Base-by-base conservation (phyloP, 2,329 filamentous ascomycete genomes). In the Graphilbum sp. region DNA sequence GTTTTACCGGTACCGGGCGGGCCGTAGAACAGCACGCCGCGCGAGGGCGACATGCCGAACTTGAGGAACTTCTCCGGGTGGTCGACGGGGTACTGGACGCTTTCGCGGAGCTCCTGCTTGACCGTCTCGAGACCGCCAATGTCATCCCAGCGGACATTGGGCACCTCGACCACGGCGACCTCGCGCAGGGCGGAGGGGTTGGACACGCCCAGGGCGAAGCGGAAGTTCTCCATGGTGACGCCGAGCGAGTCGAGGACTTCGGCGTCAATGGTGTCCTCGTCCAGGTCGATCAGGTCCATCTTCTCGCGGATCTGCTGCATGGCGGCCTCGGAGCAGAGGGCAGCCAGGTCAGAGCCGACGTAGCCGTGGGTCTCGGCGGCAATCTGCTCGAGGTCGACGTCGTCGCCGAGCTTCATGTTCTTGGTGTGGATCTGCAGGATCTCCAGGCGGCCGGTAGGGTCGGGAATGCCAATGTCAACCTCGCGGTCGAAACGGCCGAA, bases 231-330 rank as follows among this genome's bases (percentile, higher is more conserved):
- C 85, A 96, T 96, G 45, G 90, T 98, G 35, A 98, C 90, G 58
- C 90, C 90, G 34, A 98, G 77, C 34, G 90, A 96, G 64, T 98
- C 90, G 39, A 98, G 75, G 37, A 98, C 90, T 66, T 98, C 90
- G 23, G 90, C 90, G 52, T 98, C 90, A 46, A 98, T 98, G 45
- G 90, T 98, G 55, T 98, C 90, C 66, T 98, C 90, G 47, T 98
- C 90, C 25, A 98, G 73, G 62, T 98, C 90, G 50, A 98, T 98
- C 47, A 98, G 75, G 57, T 98, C 90, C 90, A 98, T 98, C 80
- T 98, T 98, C 66, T 98, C 90, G 66, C 90, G 88, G 62, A 98
- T 98, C 66, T 98, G 90, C 62, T 98, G 90, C 90, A 98, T 98
- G 46, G 90, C 90, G 56, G 90, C 90, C 64, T 98, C 90, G 7